A percentile compares a stretch with the other conserved stretches of the same genome.
phyloP scores from a whole-genome alignment of 1,284 basidiomycete genomes.

The Heterobasidion annosum region DNA sequence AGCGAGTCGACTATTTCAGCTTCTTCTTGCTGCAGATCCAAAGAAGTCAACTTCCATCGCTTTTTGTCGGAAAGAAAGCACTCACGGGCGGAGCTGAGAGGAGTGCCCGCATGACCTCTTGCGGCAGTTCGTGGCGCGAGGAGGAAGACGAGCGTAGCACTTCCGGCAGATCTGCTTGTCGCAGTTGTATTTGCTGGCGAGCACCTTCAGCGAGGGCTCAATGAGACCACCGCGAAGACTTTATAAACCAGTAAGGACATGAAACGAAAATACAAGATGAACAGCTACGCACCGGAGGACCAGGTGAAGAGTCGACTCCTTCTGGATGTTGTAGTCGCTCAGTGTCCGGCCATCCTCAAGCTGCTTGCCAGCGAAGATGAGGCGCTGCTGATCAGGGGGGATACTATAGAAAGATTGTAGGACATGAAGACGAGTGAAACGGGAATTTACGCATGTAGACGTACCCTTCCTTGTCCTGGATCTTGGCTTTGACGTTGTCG shows the following conservation, averaged over 20 bases:
- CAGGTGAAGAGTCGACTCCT: slow-evolving; percentile 93
- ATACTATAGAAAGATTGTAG: slow-evolving; percentile 38
- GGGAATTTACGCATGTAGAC: slow-evolving; percentile 13
- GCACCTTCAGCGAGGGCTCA: slow-evolving; percentile 95
- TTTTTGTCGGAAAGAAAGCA: slow-evolving; percentile 13
- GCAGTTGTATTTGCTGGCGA: slow-evolving; percentile 96
- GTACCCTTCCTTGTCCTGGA: slow-evolving; percentile 88
- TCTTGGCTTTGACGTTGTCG: slow-evolving; percentile 97
- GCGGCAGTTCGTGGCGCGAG: slow-evolving; percentile 98
- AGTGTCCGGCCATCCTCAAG: slow-evolving; percentile 95
- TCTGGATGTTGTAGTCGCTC: slow-evolving; percentile 96
- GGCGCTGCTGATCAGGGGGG: slow-evolving; percentile 89
- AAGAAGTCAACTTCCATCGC: neutral
- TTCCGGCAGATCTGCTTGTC: slow-evolving; percentile 99
- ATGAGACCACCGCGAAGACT: slow-evolving; percentile 98
- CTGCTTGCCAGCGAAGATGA: slow-evolving; percentile 96
- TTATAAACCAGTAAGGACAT: neutral
- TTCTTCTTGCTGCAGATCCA: slow-evolving; percentile 72
- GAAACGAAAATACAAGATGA: neutral
- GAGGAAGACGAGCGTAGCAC: slow-evolving; percentile 98
- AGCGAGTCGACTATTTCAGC: slow-evolving; percentile 70
- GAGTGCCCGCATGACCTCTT: slow-evolving; percentile 91
- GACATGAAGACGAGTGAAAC: neutral
- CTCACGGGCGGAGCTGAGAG: slow-evolving; percentile 90
- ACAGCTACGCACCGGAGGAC: slow-evolving; percentile 71